phyloP scores from a whole-genome alignment of 163 green algal genomes.

The Coccomyxa subellipsoidea region DNA sequence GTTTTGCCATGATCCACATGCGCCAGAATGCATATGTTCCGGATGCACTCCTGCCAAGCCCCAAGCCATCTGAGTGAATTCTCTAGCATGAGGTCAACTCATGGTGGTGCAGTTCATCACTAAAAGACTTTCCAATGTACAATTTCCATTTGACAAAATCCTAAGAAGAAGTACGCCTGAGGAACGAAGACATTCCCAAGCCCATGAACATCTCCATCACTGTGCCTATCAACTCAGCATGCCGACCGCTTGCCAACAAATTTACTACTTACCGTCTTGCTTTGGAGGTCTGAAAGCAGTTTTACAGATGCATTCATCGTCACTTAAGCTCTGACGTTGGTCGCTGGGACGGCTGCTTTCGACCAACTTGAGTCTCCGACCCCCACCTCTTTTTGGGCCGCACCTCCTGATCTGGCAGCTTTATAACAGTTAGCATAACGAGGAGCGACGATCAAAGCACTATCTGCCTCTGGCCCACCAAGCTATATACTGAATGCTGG shows the following conservation, averaged over 20 bases:
- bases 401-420: too few species aligned
- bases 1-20: slow-evolving; percentile 99
- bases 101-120: neutral
- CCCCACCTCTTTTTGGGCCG: too few species aligned
- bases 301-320: neutral
- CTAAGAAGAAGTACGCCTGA: too few species aligned
- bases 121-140: neutral
- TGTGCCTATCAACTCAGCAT: neutral
- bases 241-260: too few species aligned
- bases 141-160: neutral
- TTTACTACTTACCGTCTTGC: neutral
- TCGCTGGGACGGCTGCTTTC: too few species aligned
- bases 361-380: too few species aligned
- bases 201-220: neutral
- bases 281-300: neutral
- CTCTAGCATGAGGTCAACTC: neutral
- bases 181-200: too few species aligned
- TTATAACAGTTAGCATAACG: too few species aligned
- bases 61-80: neutral
- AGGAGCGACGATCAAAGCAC: too few species aligned
- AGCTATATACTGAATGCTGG: too few species aligned
- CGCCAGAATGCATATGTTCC: slow-evolving; percentile 97
- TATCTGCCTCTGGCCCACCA: too few species aligned
- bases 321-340: too few species aligned
- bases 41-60: slow-evolving; percentile 70